Evolutionary conservation across 2,329 filamentous ascomycete genomes (phyloP).

Genomic region (Aspergillus phoenicis): DNA sequence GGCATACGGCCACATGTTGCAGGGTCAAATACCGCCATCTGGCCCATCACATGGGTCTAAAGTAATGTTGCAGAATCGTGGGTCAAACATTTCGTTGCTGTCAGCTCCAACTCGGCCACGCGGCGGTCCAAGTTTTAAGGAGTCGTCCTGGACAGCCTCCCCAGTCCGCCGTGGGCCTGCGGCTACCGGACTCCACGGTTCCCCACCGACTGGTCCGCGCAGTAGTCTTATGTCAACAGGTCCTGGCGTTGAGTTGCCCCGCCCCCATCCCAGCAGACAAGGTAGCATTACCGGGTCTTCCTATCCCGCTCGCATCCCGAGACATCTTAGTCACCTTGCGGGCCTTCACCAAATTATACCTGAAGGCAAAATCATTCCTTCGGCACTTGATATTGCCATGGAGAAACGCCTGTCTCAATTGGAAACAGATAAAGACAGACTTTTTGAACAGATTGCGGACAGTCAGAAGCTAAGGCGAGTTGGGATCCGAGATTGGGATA

Average conservation of each 20-base stretch:
- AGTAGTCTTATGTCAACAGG: conserved; percentile 32
- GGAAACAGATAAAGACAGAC: conserved; percentile 48
- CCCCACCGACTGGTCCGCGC: conserved; percentile 45
- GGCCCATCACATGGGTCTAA: conserved; percentile 43
- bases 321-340: conserved; percentile 43
- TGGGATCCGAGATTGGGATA: conserved; percentile 51
- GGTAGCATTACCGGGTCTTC: conserved; percentile 38
- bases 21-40: conserved; percentile 36
- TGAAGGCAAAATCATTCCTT: conserved; percentile 46
- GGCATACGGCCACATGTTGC: conserved; percentile 23
- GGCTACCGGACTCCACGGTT: conserved; percentile 30
- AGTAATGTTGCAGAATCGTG: conserved; percentile 40
- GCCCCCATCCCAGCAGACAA: conserved; percentile 40
- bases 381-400: conserved; percentile 39
- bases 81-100: conserved; percentile 43
- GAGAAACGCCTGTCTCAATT: conserved; percentile 51
- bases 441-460: conserved; percentile 48
- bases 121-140: conserved; percentile 40
- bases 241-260: conserved; percentile 34
- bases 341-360: conserved; percentile 44
- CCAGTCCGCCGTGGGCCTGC: conserved; percentile 39
- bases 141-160: conserved; percentile 35
- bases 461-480: conserved; percentile 47
- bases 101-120: conserved; percentile 53
- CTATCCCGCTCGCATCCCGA: conserved; percentile 41